These are phyloP conservation scores for Mycena polygramma DNA, from an alignment of 768 basidiomycete species.

Conservation along the genomic window DNA sequence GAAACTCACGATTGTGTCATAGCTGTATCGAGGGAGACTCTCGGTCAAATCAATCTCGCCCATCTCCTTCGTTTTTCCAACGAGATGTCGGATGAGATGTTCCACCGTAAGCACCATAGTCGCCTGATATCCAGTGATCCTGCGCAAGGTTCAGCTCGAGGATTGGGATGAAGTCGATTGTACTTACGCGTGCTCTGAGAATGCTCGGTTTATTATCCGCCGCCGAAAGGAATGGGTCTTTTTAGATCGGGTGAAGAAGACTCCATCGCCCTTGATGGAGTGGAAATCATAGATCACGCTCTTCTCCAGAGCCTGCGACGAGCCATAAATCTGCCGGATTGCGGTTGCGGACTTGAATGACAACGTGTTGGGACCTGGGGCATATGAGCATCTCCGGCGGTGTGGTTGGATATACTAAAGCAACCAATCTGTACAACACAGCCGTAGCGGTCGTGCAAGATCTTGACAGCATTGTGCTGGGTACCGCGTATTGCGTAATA, in stretches of 20 bases:
- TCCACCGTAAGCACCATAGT: not conserved
- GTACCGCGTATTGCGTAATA: slow-evolving; percentile 2
- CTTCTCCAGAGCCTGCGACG: not conserved
- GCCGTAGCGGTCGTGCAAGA: slow-evolving; percentile 13
- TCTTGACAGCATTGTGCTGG: not conserved
- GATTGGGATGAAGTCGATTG: not conserved
- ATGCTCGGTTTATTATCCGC: not conserved
- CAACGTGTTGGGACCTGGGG: not conserved
- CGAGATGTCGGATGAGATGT: not conserved
- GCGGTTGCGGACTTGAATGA: not conserved
- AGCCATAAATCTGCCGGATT: not conserved
- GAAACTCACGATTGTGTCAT: not conserved
- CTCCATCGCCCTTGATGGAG: not conserved
- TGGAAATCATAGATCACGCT: not conserved
- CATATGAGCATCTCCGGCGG: too few species aligned
- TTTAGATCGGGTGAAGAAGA: not conserved
- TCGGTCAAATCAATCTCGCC: not conserved
- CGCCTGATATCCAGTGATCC: not conserved
- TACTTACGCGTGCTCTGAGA: not conserved
- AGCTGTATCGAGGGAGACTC: not conserved
- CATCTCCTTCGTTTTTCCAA: not conserved
- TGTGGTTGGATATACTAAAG: not conserved
- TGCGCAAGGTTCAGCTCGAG: not conserved
- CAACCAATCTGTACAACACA: slow-evolving; percentile 17
- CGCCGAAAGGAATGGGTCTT: not conserved